These are phyloP conservation scores for Eimeria mitis DNA, from an alignment of 169 alveolate species.

Conservation along the genomic window DNA sequence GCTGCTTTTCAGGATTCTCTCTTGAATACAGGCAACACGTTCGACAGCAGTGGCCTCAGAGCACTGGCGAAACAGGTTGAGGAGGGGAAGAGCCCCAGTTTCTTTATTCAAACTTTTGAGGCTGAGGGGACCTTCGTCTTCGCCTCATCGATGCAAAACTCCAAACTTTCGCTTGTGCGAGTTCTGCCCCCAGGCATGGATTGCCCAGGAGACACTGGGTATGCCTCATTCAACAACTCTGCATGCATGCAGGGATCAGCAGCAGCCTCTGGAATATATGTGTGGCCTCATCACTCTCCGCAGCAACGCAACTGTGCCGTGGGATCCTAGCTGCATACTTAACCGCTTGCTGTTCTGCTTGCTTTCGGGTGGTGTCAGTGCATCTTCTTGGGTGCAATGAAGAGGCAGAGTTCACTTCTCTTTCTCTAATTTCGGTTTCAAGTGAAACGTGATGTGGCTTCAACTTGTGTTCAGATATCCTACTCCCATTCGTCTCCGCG, in stretches of 20 bases:
- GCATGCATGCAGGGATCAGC: not conserved
- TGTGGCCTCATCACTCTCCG: not conserved
- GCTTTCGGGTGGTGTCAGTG: not conserved
- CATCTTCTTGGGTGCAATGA: not conserved
- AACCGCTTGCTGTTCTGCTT: too few relatives aligned
- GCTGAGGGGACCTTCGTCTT: constrained; percentile 51
- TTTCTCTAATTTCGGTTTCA: not conserved
- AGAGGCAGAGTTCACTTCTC: not conserved
- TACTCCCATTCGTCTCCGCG: constrained; percentile 64
- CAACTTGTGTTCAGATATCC: constrained; percentile 11
- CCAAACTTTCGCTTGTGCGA: constrained; percentile 29
- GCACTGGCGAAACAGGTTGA: constrained; percentile 11
- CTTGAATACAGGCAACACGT: constrained; percentile 84
- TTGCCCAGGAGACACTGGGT: constrained; percentile 74
- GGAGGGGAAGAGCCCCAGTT: constrained; percentile 15
- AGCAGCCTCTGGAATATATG: not conserved
- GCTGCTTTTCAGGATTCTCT: constrained; percentile 82
- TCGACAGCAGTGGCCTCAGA: constrained; percentile 82
- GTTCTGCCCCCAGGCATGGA: constrained; percentile 64
- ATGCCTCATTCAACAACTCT: not conserved
- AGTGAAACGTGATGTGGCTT: not conserved
- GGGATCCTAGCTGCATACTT: not conserved
- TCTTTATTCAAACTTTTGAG: constrained; percentile 54
- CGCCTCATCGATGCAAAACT: constrained; percentile 50
- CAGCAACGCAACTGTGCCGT: not conserved